Evolutionary conservation across 139 green algal species (phyloP), one percentile per base, ranked within the genome.

Genomic region (Picocystis salinarum): DNA sequence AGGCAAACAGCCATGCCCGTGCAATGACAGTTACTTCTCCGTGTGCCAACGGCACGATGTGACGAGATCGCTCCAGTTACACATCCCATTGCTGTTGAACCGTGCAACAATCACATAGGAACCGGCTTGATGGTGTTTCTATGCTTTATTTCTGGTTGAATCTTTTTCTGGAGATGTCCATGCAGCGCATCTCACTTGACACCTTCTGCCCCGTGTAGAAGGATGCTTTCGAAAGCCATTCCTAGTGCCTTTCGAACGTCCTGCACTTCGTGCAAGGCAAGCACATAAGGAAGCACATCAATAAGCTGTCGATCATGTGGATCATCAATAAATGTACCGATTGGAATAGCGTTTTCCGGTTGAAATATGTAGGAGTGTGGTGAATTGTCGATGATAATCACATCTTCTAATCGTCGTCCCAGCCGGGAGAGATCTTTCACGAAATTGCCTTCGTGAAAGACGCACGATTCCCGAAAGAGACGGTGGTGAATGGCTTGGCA

Each of bases 321-420:
- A 58, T 95, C 75, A 49, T 93, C 86, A 25, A 96, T 93, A 53
- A 91, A 95, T 3, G 73, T 85, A 13, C 56, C 51, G 29, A 96
- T 87, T 30, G 83, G 75, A 15, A 95, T 45, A 2, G 87, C 87
- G 57, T 97, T 97, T 31, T 79, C 75, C 0, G 87, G 87, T 57
- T 97, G 87, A 55, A 96, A 95, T 3, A 82, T 56, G 67, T 96
- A 97, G 6, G 69, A 86, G 55, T 93, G 74, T 5, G 87, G 87
- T 4, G 73, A 91, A 70, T 97, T 97, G 70, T 97, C 87, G 15
- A 97, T 74, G 41, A 97, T 93, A 45, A 97, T 83, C 25, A 61
- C 75, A 48, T 69, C 27, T 7, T 42, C 45, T 27, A 95, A 58
- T 20, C 82, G 62, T 1, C 86, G 64, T 1, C 86, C 86, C 27